These are phyloP conservation scores for Epichloe bromicola DNA, from an alignment of 2,329 filamentous ascomycete genomes.

Conservation along the genomic window DNA sequence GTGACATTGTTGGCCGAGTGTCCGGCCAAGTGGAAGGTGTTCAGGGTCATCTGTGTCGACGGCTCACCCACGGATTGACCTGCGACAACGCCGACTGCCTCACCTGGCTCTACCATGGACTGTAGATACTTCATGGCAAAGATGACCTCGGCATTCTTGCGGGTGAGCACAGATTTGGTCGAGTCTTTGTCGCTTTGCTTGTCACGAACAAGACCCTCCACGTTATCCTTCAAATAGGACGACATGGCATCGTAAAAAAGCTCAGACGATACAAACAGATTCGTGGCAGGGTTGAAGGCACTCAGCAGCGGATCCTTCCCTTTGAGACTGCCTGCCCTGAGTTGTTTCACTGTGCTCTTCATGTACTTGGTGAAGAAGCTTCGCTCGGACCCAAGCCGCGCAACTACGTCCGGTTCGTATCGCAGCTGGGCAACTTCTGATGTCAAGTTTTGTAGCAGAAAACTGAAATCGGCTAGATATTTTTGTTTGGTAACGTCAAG, in stretches of 20 bases:
- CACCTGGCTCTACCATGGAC: constrained; percentile 85
- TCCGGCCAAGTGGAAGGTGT: constrained; percentile 98
- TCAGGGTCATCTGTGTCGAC: constrained; percentile 97
- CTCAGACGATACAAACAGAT: constrained; percentile 81
- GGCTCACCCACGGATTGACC: constrained; percentile 95
- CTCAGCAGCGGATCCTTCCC: constrained; percentile 65
- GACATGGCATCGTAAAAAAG: constrained; percentile 62
- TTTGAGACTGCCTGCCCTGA: constrained; percentile 40
- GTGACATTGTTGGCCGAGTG: constrained; percentile 98
- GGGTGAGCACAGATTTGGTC: constrained; percentile 32
- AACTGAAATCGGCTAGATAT: constrained; percentile 80
- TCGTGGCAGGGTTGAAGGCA: constrained; percentile 60
- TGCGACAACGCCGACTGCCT: constrained; percentile 92
- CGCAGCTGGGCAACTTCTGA: constrained; percentile 69
- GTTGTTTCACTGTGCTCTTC: constrained; percentile 68
- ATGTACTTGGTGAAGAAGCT: constrained; percentile 59
- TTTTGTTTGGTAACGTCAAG: constrained; percentile 90
- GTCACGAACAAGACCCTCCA: constrained; percentile 40
- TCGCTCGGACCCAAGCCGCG: constrained; percentile 36
- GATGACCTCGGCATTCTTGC: constrained; percentile 70
- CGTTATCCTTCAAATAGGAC: constrained; percentile 69
- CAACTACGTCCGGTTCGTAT: constrained; percentile 39
- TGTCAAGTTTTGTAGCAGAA: constrained; percentile 72
- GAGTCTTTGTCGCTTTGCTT: constrained; percentile 25
- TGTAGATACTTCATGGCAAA: constrained; percentile 87